phyloP scores from a whole-genome alignment of 2,329 filamentous ascomycete genomes.

The Diaporthe velutina region DNA sequence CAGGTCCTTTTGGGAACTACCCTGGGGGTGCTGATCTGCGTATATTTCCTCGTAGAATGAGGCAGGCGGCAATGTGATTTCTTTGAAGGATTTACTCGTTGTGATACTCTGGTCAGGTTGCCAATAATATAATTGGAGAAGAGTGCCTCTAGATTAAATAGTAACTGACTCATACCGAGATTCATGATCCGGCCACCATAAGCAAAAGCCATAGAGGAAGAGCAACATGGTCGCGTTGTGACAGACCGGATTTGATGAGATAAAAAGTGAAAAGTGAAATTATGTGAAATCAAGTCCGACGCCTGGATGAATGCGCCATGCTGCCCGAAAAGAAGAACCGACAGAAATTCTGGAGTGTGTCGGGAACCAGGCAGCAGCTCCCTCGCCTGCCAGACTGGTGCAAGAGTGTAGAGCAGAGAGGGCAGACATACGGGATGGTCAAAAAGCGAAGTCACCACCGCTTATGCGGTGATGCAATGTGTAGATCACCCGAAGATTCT shows the following conservation, averaged over 20 bases:
- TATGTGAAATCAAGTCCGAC: not conserved
- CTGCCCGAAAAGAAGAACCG: not conserved
- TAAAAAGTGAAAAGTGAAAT: too few relatives aligned
- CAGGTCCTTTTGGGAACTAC: too few relatives aligned
- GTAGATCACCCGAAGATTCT: not conserved
- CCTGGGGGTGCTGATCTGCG: too few relatives aligned
- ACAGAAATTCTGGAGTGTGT: not conserved
- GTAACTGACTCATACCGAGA: not conserved
- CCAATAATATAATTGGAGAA: too few relatives aligned
- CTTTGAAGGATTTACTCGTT: too few relatives aligned
- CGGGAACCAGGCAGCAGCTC: not conserved
- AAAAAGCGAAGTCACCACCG: slow-evolving; percentile 37
- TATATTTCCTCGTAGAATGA: too few relatives aligned
- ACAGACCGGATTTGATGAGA: not conserved
- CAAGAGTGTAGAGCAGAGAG: not conserved
- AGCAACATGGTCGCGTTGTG: not conserved
- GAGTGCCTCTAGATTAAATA: too few relatives aligned
- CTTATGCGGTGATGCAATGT: not conserved
- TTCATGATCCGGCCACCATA: not conserved
- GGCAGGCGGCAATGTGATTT: too few relatives aligned
- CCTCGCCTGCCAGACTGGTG: not conserved
- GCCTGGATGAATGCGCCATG: slow-evolving; percentile 23
- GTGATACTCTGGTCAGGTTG: too few relatives aligned
- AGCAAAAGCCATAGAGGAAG: not conserved
- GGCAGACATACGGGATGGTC: not conserved